These are phyloP conservation scores for Alternaria triticimaculans DNA, from an alignment of 2,329 filamentous ascomycete species.

Conservation along the genomic window DNA sequence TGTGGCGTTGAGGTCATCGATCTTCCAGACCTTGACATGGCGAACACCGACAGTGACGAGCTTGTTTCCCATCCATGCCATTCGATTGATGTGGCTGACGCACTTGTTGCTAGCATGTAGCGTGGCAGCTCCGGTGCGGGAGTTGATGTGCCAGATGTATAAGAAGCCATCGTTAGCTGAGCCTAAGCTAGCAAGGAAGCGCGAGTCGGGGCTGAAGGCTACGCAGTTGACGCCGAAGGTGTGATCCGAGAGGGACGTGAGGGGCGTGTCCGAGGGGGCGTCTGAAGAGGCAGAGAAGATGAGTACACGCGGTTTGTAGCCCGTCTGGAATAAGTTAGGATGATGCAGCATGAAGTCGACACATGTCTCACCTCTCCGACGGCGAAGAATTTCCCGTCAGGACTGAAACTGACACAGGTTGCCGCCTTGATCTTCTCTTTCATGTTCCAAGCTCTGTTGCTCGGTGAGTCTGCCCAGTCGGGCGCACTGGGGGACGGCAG, in stretches of 20 bases:
- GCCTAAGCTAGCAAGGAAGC: constrained; percentile 86
- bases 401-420: constrained; percentile 86
- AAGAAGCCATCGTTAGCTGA: constrained; percentile 91
- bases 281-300: constrained; percentile 84
- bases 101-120: constrained; percentile 90
- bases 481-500: constrained; percentile 55
- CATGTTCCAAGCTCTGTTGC: constrained; percentile 80
- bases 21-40: constrained; percentile 91
- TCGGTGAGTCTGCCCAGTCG: constrained; percentile 64
- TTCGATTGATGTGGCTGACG: constrained; percentile 82
- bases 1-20: constrained; percentile 68
- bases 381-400: constrained; percentile 84
- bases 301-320: constrained; percentile 88
- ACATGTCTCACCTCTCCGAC: constrained; percentile 74
- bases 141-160: constrained; percentile 86
- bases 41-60: constrained; percentile 88
- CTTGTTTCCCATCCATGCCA: constrained; percentile 87
- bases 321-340: constrained; percentile 64
- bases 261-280: constrained; percentile 77
- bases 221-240: constrained; percentile 87
- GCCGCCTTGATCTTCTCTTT: constrained; percentile 93
- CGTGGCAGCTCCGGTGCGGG: constrained; percentile 79
- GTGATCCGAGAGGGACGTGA: constrained; percentile 88
- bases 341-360: not conserved
- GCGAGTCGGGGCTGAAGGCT: constrained; percentile 86